Conservation (phyloP, 1,139 yeast species). For the Chernovozyma sophiae-reginae region DNA sequence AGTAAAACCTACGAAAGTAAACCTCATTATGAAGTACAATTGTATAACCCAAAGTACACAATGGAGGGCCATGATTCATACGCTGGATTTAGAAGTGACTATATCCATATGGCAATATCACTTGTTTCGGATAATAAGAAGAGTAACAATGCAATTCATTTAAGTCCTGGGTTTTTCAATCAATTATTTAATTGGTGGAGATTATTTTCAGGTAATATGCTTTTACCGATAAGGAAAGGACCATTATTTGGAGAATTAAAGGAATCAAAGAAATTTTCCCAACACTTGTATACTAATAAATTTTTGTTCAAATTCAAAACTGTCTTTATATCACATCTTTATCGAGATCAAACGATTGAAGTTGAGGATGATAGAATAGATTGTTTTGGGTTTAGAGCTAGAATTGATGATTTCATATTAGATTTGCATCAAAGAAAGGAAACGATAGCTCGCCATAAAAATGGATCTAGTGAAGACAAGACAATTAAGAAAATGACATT, state of each 20-base stretch:
- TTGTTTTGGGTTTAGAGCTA: slow-evolving; percentile 40
- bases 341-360: slow-evolving; percentile 24
- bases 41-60: slow-evolving; percentile 62
- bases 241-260: slow-evolving; percentile 35
- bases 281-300: slow-evolving; percentile 39
- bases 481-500: slow-evolving; percentile 42
- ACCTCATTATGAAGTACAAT: slow-evolving; percentile 68
- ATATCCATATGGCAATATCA: slow-evolving; percentile 44
- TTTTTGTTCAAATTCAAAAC: slow-evolving; percentile 37
- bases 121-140: slow-evolving; percentile 48
- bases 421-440: slow-evolving; percentile 48
- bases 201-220: slow-evolving; percentile 40
- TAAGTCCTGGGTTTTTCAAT: slow-evolving; percentile 35
- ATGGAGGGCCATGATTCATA: slow-evolving; percentile 37
- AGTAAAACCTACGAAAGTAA: slow-evolving; percentile 49
- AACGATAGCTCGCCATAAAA: slow-evolving; percentile 28
- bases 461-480: slow-evolving; percentile 25
- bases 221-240: slow-evolving; percentile 40
- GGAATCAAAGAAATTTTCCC: slow-evolving; percentile 37
- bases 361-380: slow-evolving; percentile 24
- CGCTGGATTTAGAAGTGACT: slow-evolving; percentile 37
- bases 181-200: slow-evolving; percentile 47
- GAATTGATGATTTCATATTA: slow-evolving; percentile 36
- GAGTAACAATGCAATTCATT: slow-evolving; percentile 41
- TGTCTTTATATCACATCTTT: slow-evolving; percentile 39